A percentile compares a stretch with the other conserved stretches of the same genome.
These are phyloP conservation scores for Plantago ovata DNA, from an alignment of 257 asterid species.

Conservation along the genomic window DNA sequence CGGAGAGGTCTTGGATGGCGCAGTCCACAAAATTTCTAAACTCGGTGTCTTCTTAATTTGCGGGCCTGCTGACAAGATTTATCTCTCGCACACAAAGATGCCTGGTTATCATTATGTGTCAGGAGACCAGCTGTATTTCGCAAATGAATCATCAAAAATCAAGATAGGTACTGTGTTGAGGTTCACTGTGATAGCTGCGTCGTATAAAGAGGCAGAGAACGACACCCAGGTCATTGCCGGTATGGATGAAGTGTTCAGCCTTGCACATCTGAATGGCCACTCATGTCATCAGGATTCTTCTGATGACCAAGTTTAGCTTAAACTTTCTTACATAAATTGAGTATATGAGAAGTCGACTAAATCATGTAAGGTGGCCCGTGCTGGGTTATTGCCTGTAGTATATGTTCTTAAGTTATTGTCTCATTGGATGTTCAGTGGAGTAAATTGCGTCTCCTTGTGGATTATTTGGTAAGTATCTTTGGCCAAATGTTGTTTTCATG, in stretches of 20 bases:
- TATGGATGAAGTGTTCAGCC: constrained; percentile 35
- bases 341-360: too few species aligned
- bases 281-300: too few species aligned
- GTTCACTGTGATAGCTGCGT: constrained; percentile 52
- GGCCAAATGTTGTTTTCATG: too few species aligned
- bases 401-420: too few species aligned
- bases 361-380: too few species aligned
- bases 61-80: constrained; percentile 65
- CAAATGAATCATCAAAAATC: constrained; percentile 35
- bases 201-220: constrained; percentile 57
- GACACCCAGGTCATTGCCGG: constrained; percentile 70
- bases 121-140: constrained; percentile 59
- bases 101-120: constrained; percentile 44
- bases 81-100: constrained; percentile 62
- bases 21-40: constrained; percentile 54
- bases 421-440: too few species aligned
- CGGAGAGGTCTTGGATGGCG: constrained; percentile 74
- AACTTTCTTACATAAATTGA: too few species aligned
- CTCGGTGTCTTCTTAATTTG: constrained; percentile 64
- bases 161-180: constrained; percentile 48
- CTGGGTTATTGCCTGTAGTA: too few species aligned
- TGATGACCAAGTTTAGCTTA: too few species aligned
- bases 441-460: too few species aligned
- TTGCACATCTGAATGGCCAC: too few species aligned
- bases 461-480: too few species aligned